Evolutionary conservation across 768 basidiomycete genomes (phyloP), one percentile per base, ranked within the genome.

Genomic region (Rhizopogon salebrosus): DNA sequence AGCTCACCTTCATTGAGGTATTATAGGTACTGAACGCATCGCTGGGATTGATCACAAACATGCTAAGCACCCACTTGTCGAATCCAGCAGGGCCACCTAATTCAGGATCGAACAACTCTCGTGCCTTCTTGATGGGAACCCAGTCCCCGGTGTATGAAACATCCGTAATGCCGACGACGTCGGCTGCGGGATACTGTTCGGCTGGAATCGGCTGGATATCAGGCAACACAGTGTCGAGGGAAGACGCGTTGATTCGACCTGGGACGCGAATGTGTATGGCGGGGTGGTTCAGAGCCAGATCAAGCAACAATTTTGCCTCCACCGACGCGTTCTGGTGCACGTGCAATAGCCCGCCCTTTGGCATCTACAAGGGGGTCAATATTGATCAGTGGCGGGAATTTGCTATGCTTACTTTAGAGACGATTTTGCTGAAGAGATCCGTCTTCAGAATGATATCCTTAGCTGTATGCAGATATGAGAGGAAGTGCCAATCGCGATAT

Each of bases 331-430:
- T 66, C 20, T 77, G 66, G 54, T 78, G 77, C 1, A 66, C 70
- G 50, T 79, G 76, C 1, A 80, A 59, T 11, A 79, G 57, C 1
- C 66, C 74, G 10, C 78, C 77, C 60, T 78, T 79, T 10, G 77
- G 78, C 74, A 79, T 75, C 72, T 72, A 39, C 24, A 22, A 9
- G 24, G 20, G n/a, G 14, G 41, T 20, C 37, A n/a, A n/a, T n/a
- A n/a, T n/a, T n/a, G n/a, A n/a, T n/a, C n/a, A n/a, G n/a, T n/a
- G n/a, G n/a, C 40, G 24, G 3, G n/a, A 6, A 37, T 43, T n/a
- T 23, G 10, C 4, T 5, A 29, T 37, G 18, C 56, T 57, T 29
- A 67, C 75, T 64, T 66, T 70, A 51, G 62, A 62, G 27, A 79
- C 41, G 14, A 76, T 64, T 27, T 72, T 11, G 13, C 43, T 56